phyloP scores from a whole-genome alignment of 2,329 filamentous ascomycete genomes.

The Escovopsis sp. region DNA sequence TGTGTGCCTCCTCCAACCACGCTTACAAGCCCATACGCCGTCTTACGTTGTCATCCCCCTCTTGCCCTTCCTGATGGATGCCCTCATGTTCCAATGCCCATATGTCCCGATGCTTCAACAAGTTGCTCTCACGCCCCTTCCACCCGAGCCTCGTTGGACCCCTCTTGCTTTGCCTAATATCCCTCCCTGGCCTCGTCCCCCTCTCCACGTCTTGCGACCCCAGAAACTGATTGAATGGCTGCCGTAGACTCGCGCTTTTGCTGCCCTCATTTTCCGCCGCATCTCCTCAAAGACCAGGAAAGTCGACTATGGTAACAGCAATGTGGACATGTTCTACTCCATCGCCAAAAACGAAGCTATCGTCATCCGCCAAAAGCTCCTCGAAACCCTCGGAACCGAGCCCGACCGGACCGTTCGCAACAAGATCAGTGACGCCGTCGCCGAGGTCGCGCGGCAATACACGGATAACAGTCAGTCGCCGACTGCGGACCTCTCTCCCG shows the following conservation, averaged over 20 bases:
- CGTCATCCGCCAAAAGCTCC: conserved; percentile 69
- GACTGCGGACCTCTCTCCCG: neutral
- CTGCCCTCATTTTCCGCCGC: conserved; percentile 84
- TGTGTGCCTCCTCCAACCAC: no score
- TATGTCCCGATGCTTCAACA: no score
- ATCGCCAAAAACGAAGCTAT: conserved; percentile 57
- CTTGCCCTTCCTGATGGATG: no score
- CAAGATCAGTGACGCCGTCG: conserved; percentile 95
- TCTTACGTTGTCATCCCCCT: no score
- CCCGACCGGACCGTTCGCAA: conserved; percentile 62
- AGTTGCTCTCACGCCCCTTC: no score
- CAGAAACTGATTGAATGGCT: conserved; percentile 3
- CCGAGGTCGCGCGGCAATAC: conserved; percentile 89
- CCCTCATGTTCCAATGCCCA: no score
- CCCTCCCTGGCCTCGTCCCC: neutral
- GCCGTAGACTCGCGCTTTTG: conserved; percentile 62
- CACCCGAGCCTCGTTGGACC: no score
- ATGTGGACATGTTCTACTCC: conserved; percentile 72
- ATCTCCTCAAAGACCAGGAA: conserved; percentile 85
- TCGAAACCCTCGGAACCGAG: conserved; percentile 63
- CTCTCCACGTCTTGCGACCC: neutral
- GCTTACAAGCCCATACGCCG: no score
- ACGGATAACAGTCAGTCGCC: conserved; percentile 62
- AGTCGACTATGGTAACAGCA: conserved; percentile 51
- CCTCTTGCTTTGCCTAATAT: no score